phyloP scores from a whole-genome alignment of 192 early-diverging fungal genomes.

The Umbelopsis ramanniana region DNA sequence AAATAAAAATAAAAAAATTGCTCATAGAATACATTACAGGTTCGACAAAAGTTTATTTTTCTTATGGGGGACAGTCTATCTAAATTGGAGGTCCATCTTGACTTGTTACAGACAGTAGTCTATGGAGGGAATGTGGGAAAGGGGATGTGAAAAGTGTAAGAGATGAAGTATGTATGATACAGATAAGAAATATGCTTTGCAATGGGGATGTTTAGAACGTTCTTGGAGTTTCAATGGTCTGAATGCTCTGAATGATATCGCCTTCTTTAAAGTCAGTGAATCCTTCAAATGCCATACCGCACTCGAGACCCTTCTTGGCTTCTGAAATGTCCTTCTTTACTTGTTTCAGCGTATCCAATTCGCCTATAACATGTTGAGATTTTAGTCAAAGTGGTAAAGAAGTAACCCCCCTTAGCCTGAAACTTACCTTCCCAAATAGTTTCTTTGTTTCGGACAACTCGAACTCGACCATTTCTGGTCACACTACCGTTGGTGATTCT shows the following conservation, averaged over 20 bases:
- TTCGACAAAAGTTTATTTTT: not conserved
- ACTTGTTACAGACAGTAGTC: not conserved
- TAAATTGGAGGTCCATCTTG: not conserved
- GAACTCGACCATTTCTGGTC: conserved; percentile 57
- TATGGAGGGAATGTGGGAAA: not conserved
- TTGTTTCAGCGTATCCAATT: conserved; percentile 78
- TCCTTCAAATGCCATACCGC: conserved; percentile 89
- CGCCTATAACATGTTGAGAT: conserved; percentile 47
- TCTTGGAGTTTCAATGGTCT: conserved; percentile 59
- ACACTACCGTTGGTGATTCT: conserved; percentile 79
- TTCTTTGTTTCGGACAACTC: conserved; percentile 70
- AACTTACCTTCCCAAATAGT: conserved; percentile 74
- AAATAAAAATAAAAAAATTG: not conserved
- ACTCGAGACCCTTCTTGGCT: conserved; percentile 93
- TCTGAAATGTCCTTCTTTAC: conserved; percentile 91
- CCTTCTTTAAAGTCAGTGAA: conserved; percentile 81
- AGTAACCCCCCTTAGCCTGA: too few relatives aligned
- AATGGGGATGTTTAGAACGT: conserved; percentile 35
- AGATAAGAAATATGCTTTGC: not conserved
- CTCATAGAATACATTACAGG: not conserved
- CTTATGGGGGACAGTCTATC: not conserved
- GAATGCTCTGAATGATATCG: conserved; percentile 80
- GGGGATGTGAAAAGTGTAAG: not conserved
- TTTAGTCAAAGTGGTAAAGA: too few relatives aligned
- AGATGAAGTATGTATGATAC: conserved; percentile 14